Base-by-base conservation (phyloP, 208 protist species). In the Trypanosoma lewisi region DNA sequence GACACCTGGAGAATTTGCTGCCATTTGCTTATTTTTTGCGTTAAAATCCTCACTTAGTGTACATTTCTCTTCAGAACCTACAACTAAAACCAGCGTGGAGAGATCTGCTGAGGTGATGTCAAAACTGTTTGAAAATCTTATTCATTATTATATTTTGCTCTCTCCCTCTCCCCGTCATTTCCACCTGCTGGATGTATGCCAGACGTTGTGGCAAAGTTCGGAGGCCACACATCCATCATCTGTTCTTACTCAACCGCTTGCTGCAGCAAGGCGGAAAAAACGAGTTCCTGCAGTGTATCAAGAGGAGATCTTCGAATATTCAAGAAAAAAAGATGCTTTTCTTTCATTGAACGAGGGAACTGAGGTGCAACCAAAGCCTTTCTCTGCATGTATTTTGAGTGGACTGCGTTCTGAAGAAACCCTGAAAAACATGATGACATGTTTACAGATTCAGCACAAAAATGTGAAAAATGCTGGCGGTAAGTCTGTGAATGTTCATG, bases 1-100 rank as follows among this genome's bases (percentile, higher is more conserved):
- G 52, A 63, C 67, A 0, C 49, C 50, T 62, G 58, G 58, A 7
- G 67, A 73, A 31, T 56, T 62, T 60, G 67, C 67, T n/a, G 58
- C 59, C 14, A 58, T 67, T 48, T 55, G 42, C 50, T 19, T 73
- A 28, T 73, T 73, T 61, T 48, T 36, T 4, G 50, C 58, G 25
- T 39, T 73, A 11, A 73, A 62, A 47, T 47, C 16, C 28, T 25
- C 47, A 28, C 36, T 67, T 19, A 53, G 7, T 47, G 1, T n/a
- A 8, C 64, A 62, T 51, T 66, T 58, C 54, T 65, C 49, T 17
- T 14, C n/a, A 0, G 50, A 51, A 33, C 34, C 60, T 3, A 63
- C 47, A 28, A 61, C 67, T 41, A 64, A 30, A 25, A 1, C 6
- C 0, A 25, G 21, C 4, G 30, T 60, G 21, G 67, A 66, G 21